Percentiles rank a stretch among this genome's conserved stretches.
These are phyloP conservation scores for Phyllachora maydis DNA, from an alignment of 2,329 filamentous ascomycete genomes.

Conservation along the genomic window DNA sequence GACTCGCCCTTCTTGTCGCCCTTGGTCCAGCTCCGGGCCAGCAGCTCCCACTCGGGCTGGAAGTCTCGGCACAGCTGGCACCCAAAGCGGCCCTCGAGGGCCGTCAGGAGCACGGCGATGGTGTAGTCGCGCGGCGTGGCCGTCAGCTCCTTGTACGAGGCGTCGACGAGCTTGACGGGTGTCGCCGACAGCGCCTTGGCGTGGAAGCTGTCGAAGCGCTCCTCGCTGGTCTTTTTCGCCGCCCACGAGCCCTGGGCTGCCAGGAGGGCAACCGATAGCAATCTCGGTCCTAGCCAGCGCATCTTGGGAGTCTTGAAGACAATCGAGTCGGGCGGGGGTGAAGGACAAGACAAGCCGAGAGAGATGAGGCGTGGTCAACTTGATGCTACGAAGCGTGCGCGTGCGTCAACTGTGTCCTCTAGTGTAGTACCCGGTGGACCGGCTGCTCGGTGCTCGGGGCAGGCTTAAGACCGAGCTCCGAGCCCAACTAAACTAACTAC, in stretches of 20 bases:
- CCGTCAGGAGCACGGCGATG: slow-evolving; percentile 67
- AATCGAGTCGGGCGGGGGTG: too few species aligned
- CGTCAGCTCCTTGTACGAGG: slow-evolving; percentile 55
- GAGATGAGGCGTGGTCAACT: too few species aligned
- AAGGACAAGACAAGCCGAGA: too few species aligned
- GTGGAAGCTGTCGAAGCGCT: slow-evolving; percentile 54
- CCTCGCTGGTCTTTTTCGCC: slow-evolving; percentile 33
- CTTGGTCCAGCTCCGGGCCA: slow-evolving; percentile 71
- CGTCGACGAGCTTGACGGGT: slow-evolving; percentile 62
- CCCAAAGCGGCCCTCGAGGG: slow-evolving; percentile 62
- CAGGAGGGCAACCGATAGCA: slow-evolving; percentile 43
- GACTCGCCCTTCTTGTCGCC: slow-evolving; percentile 59
- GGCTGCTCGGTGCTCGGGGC: too few species aligned
- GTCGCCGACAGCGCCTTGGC: slow-evolving; percentile 40
- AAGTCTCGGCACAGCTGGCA: slow-evolving; percentile 80
- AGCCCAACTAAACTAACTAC: too few species aligned
- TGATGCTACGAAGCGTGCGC: too few species aligned
- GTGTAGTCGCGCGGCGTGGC: slow-evolving; percentile 65
- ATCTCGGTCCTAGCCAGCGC: slow-evolving; percentile 43
- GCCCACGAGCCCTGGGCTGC: slow-evolving; percentile 34
- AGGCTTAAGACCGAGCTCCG: too few species aligned
- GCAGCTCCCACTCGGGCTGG: slow-evolving; percentile 80
- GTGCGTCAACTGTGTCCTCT: too few species aligned
- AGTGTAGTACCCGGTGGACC: too few species aligned
- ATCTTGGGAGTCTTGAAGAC: slow-evolving; percentile 24